Base-by-base conservation (phyloP, 257 asterid genomes). In the Ajuga chamaepitys region DNA sequence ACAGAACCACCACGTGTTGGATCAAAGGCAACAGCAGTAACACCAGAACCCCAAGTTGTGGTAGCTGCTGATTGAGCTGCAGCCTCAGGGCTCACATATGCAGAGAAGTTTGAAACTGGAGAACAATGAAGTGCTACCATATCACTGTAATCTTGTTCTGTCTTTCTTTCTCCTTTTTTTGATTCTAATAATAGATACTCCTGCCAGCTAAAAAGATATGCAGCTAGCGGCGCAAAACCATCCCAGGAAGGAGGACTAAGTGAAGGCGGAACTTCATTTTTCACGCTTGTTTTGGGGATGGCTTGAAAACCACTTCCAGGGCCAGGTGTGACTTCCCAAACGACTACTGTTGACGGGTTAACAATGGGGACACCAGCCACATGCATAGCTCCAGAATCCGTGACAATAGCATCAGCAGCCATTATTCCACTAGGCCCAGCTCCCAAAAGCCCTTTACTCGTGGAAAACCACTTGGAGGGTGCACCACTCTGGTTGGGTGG, bases 41-140 rank as follows among this genome's bases (percentile, higher is more conserved):
- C 99, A 69, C 99, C 97, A 64, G 99, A 94, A 70, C 99, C 99
- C 99, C 99, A 94, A 71, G 99, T 94, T 25, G 99, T 94, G 45
- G 95, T 78, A 28, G 95, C 86, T 54, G 92, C 82, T 7, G 97
- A 87, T 73, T 94, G 95, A 72, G 97, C 97, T 32, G 99, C 99
- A 65, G 97, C 95, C 81, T 94, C 99, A 38, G 99, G 99, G 78
- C 95, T 90, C 67, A 94, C 99, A 67, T 94, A 94, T 30, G 99
- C 99, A 75, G 99, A 94, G 70, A 94, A 94, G 76, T 94, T 94
- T 57, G 99, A 94, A 78, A 94, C 97, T 41, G 99, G 99, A 63
- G 94, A 85, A 75, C 99, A 94, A 77, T 94, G 96, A 85, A 94
- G 95, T 22, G 87, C 76, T 46, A 86, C 85, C 88, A 83, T 79